phyloP scores from a whole-genome alignment of 2,329 filamentous ascomycete genomes.

The Pseudopyricularia cyperi region DNA sequence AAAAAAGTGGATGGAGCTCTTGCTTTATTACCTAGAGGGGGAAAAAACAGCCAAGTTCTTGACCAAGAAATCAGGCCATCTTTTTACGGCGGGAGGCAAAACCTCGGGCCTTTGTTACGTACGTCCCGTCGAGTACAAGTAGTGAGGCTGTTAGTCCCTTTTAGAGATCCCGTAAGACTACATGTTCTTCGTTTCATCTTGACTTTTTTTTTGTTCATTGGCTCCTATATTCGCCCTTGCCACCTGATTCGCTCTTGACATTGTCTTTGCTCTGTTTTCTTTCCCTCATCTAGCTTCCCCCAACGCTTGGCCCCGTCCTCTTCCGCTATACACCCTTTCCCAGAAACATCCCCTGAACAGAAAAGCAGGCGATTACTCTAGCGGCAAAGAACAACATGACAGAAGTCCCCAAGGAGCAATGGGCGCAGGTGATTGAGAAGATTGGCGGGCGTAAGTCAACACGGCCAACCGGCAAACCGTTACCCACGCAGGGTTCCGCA shows the following conservation, averaged over 20 bases:
- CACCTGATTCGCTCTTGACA: background rate
- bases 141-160: no score
- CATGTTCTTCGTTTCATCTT: background rate
- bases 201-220: background rate
- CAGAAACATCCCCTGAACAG: background rate
- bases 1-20: no score
- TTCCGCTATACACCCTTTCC: background rate
- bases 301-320: no score
- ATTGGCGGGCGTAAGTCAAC: conserved; percentile 53
- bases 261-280: no score
- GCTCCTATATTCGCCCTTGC: background rate
- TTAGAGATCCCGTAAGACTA: no score
- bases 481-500: background rate
- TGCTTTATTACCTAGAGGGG: no score
- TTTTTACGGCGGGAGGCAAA: no score
- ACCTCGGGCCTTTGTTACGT: no score
- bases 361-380: background rate
- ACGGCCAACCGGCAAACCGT: conserved; percentile 2
- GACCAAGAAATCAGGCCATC: no score
- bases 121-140: no score
- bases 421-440: conserved; percentile 83
- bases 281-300: no score
- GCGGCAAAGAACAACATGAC: conserved; percentile 20
- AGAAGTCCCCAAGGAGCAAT: conserved; percentile 66
- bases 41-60: no score